Conservation (phyloP, 306 rosid species). For the Gillenia trifoliata region DNA sequence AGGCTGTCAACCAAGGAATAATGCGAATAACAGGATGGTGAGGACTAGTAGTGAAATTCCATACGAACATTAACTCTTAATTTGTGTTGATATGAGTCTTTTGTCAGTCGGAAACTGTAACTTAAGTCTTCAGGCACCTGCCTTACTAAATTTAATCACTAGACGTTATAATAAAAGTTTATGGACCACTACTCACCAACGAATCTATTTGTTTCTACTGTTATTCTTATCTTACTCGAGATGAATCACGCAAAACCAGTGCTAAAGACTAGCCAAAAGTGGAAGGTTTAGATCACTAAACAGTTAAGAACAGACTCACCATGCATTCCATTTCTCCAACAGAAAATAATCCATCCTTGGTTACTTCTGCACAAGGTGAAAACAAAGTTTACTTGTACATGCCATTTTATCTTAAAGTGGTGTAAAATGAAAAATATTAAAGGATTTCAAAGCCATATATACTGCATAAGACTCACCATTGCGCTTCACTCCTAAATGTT, state of each 20-base stretch:
- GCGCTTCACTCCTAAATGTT: conserved; percentile 93
- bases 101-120: not conserved
- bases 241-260: conserved; percentile 15
- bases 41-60: not conserved
- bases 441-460: conserved; percentile 5
- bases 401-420: not conserved
- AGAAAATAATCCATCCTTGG: conserved; percentile 93
- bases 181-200: not conserved
- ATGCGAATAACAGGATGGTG: not conserved
- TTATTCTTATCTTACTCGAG: not conserved
- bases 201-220: not conserved
- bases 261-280: conserved; percentile 8
- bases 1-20: not conserved
- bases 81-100: not conserved
- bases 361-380: conserved; percentile 72
- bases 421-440: not conserved
- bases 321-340: conserved; percentile 99
- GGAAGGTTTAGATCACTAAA: conserved; percentile 1
- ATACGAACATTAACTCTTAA: not conserved
- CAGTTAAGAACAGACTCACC: conserved; percentile 53
- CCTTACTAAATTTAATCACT: not conserved
- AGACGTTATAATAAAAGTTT: not conserved
- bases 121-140: not conserved
- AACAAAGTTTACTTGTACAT: conserved; percentile 15
- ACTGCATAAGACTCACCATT: conserved; percentile 50